Percentiles rank a stretch among this genome's conserved stretches.
phyloP scores from a whole-genome alignment of 805 yeast species.

The Henningerozyma blattae region DNA sequence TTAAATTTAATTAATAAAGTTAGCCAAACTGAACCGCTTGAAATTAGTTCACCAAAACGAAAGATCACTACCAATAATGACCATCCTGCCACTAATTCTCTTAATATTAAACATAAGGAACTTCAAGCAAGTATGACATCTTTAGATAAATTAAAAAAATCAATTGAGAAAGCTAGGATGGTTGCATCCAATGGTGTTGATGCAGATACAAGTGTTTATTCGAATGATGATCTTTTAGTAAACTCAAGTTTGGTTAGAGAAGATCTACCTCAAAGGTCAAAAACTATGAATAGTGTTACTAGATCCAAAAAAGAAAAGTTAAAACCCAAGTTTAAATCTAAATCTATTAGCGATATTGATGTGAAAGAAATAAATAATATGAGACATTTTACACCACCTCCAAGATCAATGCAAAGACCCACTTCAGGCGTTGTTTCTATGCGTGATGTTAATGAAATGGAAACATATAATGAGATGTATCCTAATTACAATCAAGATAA shows the following conservation, averaged over 20 bases:
- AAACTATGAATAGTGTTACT: background rate
- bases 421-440: background rate
- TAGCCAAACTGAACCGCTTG: too few relatives aligned
- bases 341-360: background rate
- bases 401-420: background rate
- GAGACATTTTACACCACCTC: background rate
- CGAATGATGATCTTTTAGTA: background rate
- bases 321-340: conserved; percentile 1
- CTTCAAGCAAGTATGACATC: background rate
- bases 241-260: too few relatives aligned
- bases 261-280: too few relatives aligned
- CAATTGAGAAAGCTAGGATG: background rate
- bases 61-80: too few relatives aligned
- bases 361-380: too few relatives aligned
- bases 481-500: too few relatives aligned
- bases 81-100: too few relatives aligned
- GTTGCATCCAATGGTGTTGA: background rate
- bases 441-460: too few relatives aligned
- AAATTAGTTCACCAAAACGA: too few relatives aligned
- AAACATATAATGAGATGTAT: too few relatives aligned
- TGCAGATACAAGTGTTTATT: background rate
- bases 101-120: too few relatives aligned
- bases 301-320: background rate
- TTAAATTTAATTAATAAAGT: too few relatives aligned
- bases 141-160: background rate